phyloP scores from a whole-genome alignment of 1,284 basidiomycete species.

The Thelephora terrestris region DNA sequence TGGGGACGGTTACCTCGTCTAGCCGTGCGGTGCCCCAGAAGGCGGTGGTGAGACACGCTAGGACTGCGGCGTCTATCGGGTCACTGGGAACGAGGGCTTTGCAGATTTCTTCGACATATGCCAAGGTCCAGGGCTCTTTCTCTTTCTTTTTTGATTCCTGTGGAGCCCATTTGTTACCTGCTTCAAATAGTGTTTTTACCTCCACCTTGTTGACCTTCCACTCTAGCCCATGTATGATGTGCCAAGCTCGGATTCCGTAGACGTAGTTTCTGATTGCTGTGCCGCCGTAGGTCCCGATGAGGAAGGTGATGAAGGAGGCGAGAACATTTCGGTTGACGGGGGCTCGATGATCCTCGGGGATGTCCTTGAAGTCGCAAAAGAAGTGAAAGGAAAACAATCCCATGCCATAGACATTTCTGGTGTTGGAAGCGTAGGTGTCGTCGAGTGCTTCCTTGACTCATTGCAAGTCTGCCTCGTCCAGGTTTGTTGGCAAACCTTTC shows the following conservation, averaged over 20 bases:
- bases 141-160: neutral
- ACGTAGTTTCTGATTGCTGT: conserved; percentile 15
- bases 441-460: conserved; percentile 11
- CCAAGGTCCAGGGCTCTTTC: conserved; percentile 10
- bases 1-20: conserved; percentile 26
- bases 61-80: conserved; percentile 23
- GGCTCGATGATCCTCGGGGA: conserved; percentile 12
- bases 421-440: conserved; percentile 12
- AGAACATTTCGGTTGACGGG: conserved; percentile 12
- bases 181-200: conserved; percentile 6
- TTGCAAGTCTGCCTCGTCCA: conserved; percentile 9
- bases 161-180: conserved; percentile 5
- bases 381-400: conserved; percentile 23
- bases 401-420: conserved; percentile 16
- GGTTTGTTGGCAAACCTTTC: neutral
- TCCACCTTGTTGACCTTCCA: conserved; percentile 11
- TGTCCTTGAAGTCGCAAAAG: conserved; percentile 17
- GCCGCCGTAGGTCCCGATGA: conserved; percentile 12
- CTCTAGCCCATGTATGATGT: conserved; percentile 13
- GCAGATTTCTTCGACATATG: conserved; percentile 4
- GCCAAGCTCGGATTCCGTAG: conserved; percentile 16
- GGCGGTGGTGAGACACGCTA: conserved; percentile 21
- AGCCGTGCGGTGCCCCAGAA: conserved; percentile 23
- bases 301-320: conserved; percentile 9
- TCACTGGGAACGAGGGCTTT: conserved; percentile 1